Evolutionary conservation across 139 green algal species (phyloP).

Genomic region (Haematococcus lacustris): DNA sequence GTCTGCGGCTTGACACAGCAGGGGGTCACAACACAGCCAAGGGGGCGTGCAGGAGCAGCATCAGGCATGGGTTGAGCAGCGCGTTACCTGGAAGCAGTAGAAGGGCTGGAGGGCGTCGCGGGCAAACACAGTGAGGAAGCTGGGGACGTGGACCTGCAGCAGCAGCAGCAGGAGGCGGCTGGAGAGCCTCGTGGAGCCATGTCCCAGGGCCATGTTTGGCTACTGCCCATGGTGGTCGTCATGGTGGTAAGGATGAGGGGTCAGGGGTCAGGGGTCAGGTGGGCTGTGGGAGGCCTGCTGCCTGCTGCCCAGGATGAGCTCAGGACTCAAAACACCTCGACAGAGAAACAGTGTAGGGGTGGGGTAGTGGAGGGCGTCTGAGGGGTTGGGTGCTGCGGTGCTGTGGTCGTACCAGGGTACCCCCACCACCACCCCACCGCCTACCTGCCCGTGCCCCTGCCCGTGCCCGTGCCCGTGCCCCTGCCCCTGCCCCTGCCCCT

Average conservation of each 20-base stretch:
- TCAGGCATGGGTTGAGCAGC: neutral
- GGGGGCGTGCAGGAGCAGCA: neutral
- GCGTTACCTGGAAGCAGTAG: constrained; percentile 9
- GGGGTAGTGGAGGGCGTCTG: too few relatives aligned
- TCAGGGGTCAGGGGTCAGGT: neutral
- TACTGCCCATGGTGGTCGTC: neutral
- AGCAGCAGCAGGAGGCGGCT: too few relatives aligned
- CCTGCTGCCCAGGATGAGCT: neutral
- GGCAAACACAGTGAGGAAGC: neutral
- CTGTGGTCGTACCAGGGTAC: neutral
- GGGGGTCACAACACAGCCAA: neutral
- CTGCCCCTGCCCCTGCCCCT: too few relatives aligned
- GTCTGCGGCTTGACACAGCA: neutral
- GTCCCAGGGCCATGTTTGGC: neutral
- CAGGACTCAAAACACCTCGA: neutral
- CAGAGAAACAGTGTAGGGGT: neutral
- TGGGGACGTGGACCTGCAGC: constrained; percentile 4
- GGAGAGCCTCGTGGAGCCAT: neutral
- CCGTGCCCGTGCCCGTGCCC: too few relatives aligned
- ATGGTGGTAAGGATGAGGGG: neutral
- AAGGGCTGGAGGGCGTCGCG: constrained; percentile 15
- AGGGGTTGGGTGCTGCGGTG: neutral
- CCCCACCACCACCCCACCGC: neutral
- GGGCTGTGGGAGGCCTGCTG: neutral
- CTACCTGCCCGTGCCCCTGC: too few relatives aligned